phyloP scores from a whole-genome alignment of 192 early-diverging fungal genomes.

The Entophlyctis helioformis region DNA sequence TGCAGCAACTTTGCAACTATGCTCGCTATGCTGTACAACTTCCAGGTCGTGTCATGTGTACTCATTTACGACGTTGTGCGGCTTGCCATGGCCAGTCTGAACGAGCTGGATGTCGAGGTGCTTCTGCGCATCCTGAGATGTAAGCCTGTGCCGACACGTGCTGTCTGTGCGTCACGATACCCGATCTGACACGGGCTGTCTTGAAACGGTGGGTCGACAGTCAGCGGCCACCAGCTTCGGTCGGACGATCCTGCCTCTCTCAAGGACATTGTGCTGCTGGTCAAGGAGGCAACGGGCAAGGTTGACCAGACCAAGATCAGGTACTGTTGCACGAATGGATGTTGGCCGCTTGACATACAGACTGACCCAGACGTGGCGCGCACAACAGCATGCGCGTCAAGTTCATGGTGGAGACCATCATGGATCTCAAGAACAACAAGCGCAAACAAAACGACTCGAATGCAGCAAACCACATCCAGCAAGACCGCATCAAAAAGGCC shows the following conservation, averaged over 20 bases:
- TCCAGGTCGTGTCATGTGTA: slow-evolving; percentile 58
- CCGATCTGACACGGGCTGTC: not conserved
- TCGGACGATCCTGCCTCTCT: slow-evolving; percentile 82
- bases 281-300: slow-evolving; percentile 43
- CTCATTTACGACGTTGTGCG: slow-evolving; percentile 82
- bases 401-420: slow-evolving; percentile 94
- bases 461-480: slow-evolving; percentile 39
- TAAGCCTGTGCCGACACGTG: slow-evolving; percentile 20
- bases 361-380: not conserved
- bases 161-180: not conserved
- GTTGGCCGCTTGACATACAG: not conserved
- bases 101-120: slow-evolving; percentile 80
- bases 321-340: slow-evolving; percentile 16
- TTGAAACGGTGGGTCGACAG: slow-evolving; percentile 3
- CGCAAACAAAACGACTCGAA: slow-evolving; percentile 42
- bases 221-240: slow-evolving; percentile 74
- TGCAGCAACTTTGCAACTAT: slow-evolving; percentile 72
- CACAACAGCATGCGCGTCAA: slow-evolving; percentile 50
- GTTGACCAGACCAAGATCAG: slow-evolving; percentile 19
- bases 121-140: slow-evolving; percentile 68
- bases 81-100: slow-evolving; percentile 52
- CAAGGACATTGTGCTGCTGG: slow-evolving; percentile 76
- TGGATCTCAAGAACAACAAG: slow-evolving; percentile 83
- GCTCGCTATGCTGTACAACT: slow-evolving; percentile 80
- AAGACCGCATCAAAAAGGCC: slow-evolving; percentile 67